Percentiles rank a stretch among this genome's conserved stretches.
Evolutionary conservation across 2,329 filamentous ascomycete species (phyloP).

Genomic region (Talaromyces islandicus): DNA sequence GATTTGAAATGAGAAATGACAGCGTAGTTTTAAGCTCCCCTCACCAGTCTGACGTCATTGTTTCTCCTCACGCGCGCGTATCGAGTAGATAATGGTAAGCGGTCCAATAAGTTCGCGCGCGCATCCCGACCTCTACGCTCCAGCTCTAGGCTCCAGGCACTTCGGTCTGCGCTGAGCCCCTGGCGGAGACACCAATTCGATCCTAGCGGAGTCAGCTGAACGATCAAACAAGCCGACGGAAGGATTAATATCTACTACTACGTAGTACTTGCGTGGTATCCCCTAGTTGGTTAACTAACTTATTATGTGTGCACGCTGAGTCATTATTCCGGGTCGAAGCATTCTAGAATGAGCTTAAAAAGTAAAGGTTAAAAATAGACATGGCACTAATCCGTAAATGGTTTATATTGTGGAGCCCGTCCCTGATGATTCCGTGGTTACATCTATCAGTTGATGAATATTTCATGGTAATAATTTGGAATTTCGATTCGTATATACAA

Average conservation of each 20-base stretch:
- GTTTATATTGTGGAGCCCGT: not conserved
- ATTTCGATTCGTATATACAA: not conserved
- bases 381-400: not conserved
- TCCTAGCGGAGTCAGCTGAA: not conserved
- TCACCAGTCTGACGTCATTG: not conserved
- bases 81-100: not conserved
- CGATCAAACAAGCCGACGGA: not conserved
- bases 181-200: not conserved
- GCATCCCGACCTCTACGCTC: too few relatives aligned
- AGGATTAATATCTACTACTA: not conserved
- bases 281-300: too few relatives aligned
- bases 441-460: not conserved
- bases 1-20: not conserved
- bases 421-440: not conserved
- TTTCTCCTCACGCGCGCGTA: not conserved
- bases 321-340: not conserved
- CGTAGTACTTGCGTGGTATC: too few relatives aligned
- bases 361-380: not conserved
- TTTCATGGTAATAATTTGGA: not conserved
- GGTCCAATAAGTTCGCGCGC: not conserved
- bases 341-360: not conserved
- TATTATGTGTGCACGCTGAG: too few relatives aligned
- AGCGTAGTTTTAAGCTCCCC: not conserved
- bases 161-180: too few relatives aligned
- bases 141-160: too few relatives aligned